phyloP scores from a whole-genome alignment of 306 rosid species.

The Malus fusca region DNA sequence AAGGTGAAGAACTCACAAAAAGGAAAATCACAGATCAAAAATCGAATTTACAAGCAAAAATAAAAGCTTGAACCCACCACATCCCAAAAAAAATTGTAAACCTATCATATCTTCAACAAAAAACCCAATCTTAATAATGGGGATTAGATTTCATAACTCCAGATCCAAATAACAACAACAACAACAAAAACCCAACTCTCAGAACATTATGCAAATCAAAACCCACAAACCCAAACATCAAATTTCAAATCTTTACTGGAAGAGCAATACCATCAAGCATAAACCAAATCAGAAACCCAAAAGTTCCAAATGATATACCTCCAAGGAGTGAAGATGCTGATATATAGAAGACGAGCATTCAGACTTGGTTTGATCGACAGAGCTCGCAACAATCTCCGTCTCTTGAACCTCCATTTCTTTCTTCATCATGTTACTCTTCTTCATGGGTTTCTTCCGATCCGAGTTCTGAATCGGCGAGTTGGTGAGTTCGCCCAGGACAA shows the following conservation, averaged over 20 bases:
- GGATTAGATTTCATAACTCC: not conserved
- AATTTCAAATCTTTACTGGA: not conserved
- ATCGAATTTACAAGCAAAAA: not conserved
- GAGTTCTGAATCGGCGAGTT: constrained; percentile 20
- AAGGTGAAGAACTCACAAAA: not conserved
- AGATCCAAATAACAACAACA: not conserved
- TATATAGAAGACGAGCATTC: constrained; percentile 8
- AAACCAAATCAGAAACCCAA: not conserved
- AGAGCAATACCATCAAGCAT: not conserved
- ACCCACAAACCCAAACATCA: not conserved
- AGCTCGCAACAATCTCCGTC: constrained; percentile 1
- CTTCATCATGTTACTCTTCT: not conserved
- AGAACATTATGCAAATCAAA: not conserved
- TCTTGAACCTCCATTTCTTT: not conserved
- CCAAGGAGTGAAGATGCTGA: constrained; percentile 17
- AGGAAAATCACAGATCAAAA: not conserved
- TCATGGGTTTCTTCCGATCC: not conserved
- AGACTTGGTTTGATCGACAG: constrained; percentile 5
- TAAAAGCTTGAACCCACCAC: not conserved
- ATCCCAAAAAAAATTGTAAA: not conserved
- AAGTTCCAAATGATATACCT: not conserved
- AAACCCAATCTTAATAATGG: not conserved
- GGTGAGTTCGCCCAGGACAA: constrained; percentile 23
- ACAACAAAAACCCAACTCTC: not conserved
- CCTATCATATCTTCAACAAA: not conserved